Base-by-base conservation (phyloP, 768 basidiomycete species). In the Neoboletus subvelutipes region DNA sequence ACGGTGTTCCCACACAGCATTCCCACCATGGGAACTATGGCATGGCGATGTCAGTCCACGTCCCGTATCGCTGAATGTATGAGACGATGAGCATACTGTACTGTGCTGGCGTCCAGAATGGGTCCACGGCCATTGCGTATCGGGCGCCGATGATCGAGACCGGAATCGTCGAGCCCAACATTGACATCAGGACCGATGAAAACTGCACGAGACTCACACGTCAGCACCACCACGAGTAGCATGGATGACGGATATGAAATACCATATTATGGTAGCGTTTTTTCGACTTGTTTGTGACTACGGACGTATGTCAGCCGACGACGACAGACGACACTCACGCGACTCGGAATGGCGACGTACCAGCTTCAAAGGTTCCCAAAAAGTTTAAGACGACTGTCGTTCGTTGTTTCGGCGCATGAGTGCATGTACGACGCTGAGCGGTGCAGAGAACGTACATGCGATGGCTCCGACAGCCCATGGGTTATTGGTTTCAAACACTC, bases 1-100 rank as follows among this genome's bases (percentile, higher is more conserved):
- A 94, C 87, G 1, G 90, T 85, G 53, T 82, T 84, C 2, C 92
- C 92, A 40, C 90, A 87, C 3, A 94, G 76, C 93, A 94, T 94
- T 8, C 93, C 91, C 9, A 92, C 79, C 51, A 92, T 83, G 6
- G 89, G 91, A 51, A 93, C 90, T 92, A 58, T 49, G 31, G 22
- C 29, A 45, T 37, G 42, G 28, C 20, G 49, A 63, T 7, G 55
- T 59, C 15, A 58, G 42, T 8, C n/a, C 12, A 37, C 9, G 29
- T n/a, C 2, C 18, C 12, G 33, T 7, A 33, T n/a, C 2, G 24
- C 10, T 13, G 34, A 24, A 13, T 15, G 22, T 31, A 26, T 22
- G 12, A 24, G 5, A 33, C 1, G 26, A 39, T 40, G 5, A 18
- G 59, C 85, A 41, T 58, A 90, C 91, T 86, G 63, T 86, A 94